These are phyloP conservation scores for Mychonastes homosphaera DNA, from an alignment of 139 green algal genomes.

Conservation along the genomic window DNA sequence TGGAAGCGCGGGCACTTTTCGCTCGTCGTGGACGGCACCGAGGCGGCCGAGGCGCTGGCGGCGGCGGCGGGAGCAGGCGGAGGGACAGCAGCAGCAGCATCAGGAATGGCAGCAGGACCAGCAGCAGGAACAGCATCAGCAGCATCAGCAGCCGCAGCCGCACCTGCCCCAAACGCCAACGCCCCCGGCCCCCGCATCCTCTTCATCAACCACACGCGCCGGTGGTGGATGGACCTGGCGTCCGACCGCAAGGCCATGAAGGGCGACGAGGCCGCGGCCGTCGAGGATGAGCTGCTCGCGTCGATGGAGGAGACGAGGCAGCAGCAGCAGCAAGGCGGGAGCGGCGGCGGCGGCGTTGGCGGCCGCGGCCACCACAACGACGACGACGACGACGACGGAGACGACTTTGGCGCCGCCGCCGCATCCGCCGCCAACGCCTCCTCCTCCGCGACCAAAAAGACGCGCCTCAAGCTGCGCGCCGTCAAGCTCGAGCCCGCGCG, in stretches of 20 bases:
- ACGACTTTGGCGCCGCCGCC: too few relatives aligned
- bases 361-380: too few relatives aligned
- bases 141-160: background rate
- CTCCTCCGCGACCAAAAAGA: too few relatives aligned
- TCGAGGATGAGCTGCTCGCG: conserved; percentile 27
- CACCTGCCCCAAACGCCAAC: background rate
- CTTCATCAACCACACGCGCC: conserved; percentile 51
- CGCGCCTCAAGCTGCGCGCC: conserved; percentile 23
- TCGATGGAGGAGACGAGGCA: too few relatives aligned
- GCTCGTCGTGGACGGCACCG: conserved; percentile 54
- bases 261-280: conserved; percentile 17
- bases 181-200: conserved; percentile 16
- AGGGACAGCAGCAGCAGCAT: background rate
- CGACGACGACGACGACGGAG: too few relatives aligned
- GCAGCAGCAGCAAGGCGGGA: too few relatives aligned
- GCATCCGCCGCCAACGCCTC: too few relatives aligned
- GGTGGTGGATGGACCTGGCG: conserved; percentile 46
- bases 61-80: conserved; percentile 4
- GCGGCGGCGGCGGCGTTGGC: too few relatives aligned
- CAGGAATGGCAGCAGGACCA: background rate
- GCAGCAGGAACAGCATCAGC: background rate
- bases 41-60: conserved; percentile 12
- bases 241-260: conserved; percentile 21
- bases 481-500: conserved; percentile 32
- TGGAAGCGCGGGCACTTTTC: conserved; percentile 72